Percentiles rank a stretch among this genome's conserved stretches.
These are phyloP conservation scores for Pythium phragmitis DNA, from an alignment of 352 stramenopile genomes.

Conservation along the genomic window DNA sequence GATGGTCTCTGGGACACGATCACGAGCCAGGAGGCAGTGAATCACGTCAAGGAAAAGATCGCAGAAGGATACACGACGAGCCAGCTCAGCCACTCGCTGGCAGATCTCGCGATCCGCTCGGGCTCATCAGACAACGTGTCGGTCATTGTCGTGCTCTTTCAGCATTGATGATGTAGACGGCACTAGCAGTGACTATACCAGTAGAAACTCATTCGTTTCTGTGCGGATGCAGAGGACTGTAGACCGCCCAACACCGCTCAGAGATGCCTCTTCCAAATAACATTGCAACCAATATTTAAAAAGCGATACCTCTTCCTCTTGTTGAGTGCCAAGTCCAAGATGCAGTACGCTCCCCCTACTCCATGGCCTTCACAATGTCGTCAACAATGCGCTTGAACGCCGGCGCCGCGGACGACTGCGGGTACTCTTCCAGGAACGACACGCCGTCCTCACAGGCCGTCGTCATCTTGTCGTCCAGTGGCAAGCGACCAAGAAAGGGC, in stretches of 20 bases:
- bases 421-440: constrained; percentile 91
- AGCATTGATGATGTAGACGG: constrained; percentile 22
- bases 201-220: no score
- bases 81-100: constrained; percentile 81
- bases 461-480: constrained; percentile 97
- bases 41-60: constrained; percentile 73
- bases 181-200: no score
- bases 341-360: constrained; percentile 25
- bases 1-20: constrained; percentile 93
- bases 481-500: constrained; percentile 95
- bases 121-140: constrained; percentile 88
- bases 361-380: constrained; percentile 55
- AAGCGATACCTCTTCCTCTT: constrained; percentile 7
- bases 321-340: no score
- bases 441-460: constrained; percentile 95
- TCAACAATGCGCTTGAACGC: constrained; percentile 78
- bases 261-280: constrained; percentile 7
- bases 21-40: constrained; percentile 90
- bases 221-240: constrained; percentile 1
- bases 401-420: constrained; percentile 61
- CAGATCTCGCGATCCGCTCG: constrained; percentile 84
- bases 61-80: constrained; percentile 66
- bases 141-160: constrained; percentile 83
- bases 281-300: constrained; percentile 20
- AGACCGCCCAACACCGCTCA: background rate